These are phyloP conservation scores for Thymus quinquecostatus DNA, from an alignment of 257 asterid genomes.

Conservation along the genomic window DNA sequence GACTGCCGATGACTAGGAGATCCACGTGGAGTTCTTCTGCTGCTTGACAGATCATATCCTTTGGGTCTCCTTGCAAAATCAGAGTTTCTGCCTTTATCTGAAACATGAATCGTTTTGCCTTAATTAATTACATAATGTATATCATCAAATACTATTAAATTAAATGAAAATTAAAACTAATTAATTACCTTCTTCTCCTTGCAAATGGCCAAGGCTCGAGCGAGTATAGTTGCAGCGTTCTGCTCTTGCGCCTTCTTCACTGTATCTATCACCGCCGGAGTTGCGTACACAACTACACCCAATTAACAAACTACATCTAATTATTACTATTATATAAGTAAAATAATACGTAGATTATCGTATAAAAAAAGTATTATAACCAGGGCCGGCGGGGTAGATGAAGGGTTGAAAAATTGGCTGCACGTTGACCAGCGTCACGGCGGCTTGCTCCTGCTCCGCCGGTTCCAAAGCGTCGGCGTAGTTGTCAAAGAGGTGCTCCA, in stretches of 20 bases:
- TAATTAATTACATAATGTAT: no score
- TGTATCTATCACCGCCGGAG: slow-evolving; percentile 50
- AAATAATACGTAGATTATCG: not conserved
- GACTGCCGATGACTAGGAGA: slow-evolving; percentile 74
- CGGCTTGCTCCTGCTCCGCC: slow-evolving; percentile 25
- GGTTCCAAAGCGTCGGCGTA: slow-evolving; percentile 14
- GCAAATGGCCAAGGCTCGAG: slow-evolving; percentile 65
- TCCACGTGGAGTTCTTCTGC: slow-evolving; percentile 66
- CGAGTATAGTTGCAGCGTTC: slow-evolving; percentile 47
- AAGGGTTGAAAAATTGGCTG: slow-evolving; percentile 55
- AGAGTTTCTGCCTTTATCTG: slow-evolving; percentile 71
- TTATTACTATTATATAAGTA: no score
- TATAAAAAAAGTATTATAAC: slow-evolving; percentile 19
- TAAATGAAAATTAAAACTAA: not conserved
- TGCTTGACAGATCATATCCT: slow-evolving; percentile 65
- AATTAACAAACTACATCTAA: no score
- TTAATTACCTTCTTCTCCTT: slow-evolving; percentile 43
- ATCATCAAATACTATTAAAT: no score
- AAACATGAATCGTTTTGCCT: no score
- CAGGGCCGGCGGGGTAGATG: slow-evolving; percentile 66
- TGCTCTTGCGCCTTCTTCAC: slow-evolving; percentile 64
- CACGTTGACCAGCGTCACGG: slow-evolving; percentile 53
- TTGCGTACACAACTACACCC: slow-evolving; percentile 47
- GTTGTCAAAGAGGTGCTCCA: slow-evolving; percentile 41
- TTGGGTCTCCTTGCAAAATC: slow-evolving; percentile 73